These are phyloP conservation scores for Acer negundo DNA, from an alignment of 345 rosid genomes.

Conservation along the genomic window DNA sequence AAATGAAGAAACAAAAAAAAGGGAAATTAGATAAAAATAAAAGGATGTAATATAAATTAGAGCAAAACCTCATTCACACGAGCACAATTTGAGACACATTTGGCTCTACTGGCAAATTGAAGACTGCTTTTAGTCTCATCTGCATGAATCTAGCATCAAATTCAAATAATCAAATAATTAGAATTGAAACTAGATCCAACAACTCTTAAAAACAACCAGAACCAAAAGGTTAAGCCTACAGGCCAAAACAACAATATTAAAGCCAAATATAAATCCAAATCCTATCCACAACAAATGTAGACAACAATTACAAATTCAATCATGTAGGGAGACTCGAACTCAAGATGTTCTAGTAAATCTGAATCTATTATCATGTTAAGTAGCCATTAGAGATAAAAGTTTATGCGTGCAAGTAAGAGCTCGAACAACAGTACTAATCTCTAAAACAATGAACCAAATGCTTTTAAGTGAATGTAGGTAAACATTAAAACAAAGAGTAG, in stretches of 20 bases:
- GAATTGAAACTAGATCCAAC: slow-evolving; percentile 10
- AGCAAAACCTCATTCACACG: slow-evolving; percentile 84
- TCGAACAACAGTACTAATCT: neutral
- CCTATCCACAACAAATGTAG: neutral
- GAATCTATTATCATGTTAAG: neutral
- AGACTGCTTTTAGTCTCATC: slow-evolving; percentile 99
- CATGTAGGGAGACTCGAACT: neutral
- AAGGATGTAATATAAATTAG: slow-evolving; percentile 19
- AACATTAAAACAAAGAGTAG: neutral
- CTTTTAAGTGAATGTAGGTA: neutral
- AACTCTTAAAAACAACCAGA: neutral
- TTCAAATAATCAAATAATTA: slow-evolving; percentile 13
- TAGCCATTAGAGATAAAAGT: neutral
- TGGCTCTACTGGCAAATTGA: slow-evolving; percentile 94
- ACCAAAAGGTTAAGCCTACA: neutral
- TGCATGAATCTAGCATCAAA: slow-evolving; percentile 72
- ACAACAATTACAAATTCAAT: neutral
- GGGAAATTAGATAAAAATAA: neutral
- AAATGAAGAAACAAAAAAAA: neutral
- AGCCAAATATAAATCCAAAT: neutral
- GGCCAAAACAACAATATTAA: neutral
- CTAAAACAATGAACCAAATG: neutral
- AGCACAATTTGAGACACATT: slow-evolving; percentile 88
- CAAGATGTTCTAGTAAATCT: neutral
- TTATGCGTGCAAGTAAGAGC: neutral